These are phyloP conservation scores for Apiotrichum brassicae DNA, from an alignment of 1,284 basidiomycete genomes.

Conservation along the genomic window DNA sequence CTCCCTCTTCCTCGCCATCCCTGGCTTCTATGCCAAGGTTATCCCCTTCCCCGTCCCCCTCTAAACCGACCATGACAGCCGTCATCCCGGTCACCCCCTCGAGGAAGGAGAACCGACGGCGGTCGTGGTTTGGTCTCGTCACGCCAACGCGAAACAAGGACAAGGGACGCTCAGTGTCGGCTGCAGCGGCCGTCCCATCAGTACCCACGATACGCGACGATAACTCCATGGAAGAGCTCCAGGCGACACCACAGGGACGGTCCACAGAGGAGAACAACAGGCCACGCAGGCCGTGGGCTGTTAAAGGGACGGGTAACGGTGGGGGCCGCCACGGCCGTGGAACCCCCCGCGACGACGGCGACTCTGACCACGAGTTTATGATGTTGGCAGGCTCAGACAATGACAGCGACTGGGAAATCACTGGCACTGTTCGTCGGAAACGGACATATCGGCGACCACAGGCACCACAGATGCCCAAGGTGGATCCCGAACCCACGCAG, in stretches of 20 bases:
- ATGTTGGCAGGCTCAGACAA: not conserved
- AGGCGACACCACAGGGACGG: not conserved
- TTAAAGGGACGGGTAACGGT: too few species aligned
- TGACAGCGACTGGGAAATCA: conserved; percentile 2
- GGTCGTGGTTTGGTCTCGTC: conserved; percentile 37
- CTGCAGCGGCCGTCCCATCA: not conserved
- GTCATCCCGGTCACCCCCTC: conserved; percentile 22
- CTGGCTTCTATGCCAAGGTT: too few species aligned
- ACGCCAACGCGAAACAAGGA: conserved; percentile 16
- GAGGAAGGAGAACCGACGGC: conserved; percentile 20
- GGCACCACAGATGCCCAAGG: too few species aligned
- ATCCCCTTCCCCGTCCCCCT: not conserved
- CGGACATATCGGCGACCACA: not conserved
- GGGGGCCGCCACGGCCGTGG: not conserved
- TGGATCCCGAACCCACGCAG: not conserved
- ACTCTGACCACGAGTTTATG: not conserved
- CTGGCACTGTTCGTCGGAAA: not conserved
- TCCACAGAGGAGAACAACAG: not conserved
- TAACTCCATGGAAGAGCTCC: conserved; percentile 1
- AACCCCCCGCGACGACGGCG: not conserved
- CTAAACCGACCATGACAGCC: not conserved
- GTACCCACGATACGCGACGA: not conserved
- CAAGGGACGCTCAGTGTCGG: not conserved
- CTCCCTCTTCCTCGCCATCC: not conserved
- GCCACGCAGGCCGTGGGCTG: not conserved